These are phyloP conservation scores for Penicillium sp. DNA, from an alignment of 2,329 filamentous ascomycete species.

Conservation along the genomic window DNA sequence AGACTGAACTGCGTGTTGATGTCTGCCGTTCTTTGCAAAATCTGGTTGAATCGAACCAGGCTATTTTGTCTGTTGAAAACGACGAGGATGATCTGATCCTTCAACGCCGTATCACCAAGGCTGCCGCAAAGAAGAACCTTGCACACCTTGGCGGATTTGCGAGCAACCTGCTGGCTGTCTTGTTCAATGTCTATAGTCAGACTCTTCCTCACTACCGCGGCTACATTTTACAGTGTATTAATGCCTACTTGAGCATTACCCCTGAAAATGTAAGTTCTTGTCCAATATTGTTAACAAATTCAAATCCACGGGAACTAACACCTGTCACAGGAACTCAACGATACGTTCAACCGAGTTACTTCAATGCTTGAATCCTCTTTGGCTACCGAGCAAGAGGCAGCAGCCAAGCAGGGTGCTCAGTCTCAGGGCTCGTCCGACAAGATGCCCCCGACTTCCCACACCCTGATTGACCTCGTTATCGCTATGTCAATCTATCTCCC, in stretches of 20 bases:
- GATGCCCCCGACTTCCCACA: constrained; percentile 91
- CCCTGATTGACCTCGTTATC: constrained; percentile 93
- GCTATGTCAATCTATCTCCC: constrained; percentile 94
- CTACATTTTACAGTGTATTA: constrained; percentile 89
- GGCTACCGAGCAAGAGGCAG: constrained; percentile 61
- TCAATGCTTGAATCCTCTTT: constrained; percentile 76
- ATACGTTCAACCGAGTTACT: constrained; percentile 85
- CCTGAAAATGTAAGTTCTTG: constrained; percentile 53
- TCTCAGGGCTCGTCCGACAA: constrained; percentile 65
- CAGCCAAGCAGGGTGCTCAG: constrained; percentile 61
- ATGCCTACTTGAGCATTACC: constrained; percentile 87
- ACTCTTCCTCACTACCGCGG: constrained; percentile 90
- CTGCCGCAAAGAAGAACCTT: constrained; percentile 73
- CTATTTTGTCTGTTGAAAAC: constrained; percentile 67
- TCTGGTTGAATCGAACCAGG: constrained; percentile 87
- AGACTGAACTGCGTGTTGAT: constrained; percentile 81
- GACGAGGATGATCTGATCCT: constrained; percentile 71
- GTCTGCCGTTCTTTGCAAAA: constrained; percentile 84
- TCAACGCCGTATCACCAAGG: constrained; percentile 74
- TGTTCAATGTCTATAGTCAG: constrained; percentile 99
- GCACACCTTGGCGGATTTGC: constrained; percentile 76
- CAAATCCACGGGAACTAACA: constrained; percentile 12
- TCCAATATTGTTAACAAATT: background rate
- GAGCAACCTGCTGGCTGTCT: constrained; percentile 84
- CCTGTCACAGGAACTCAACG: constrained; percentile 65